Percentiles rank a stretch among this genome's conserved stretches.
Conservation (phyloP, 1,284 basidiomycete genomes). For the Wolfiporia cocos region DNA sequence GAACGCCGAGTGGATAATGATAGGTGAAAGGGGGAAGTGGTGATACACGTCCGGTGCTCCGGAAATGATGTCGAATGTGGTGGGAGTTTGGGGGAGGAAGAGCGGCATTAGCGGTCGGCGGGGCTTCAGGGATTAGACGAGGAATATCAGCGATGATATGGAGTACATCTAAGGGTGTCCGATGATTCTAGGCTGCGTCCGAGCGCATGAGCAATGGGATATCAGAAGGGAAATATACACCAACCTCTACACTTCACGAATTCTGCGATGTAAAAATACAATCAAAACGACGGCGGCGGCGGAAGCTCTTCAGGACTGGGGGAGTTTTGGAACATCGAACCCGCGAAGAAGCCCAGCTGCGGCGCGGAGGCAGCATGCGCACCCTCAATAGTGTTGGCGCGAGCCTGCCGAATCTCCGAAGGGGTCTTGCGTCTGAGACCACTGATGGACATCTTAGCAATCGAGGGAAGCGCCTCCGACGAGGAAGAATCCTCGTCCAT, state of each 20-base stretch:
- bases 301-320: conserved; percentile 73
- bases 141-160: conserved; percentile 17
- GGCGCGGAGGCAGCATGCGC: conserved; percentile 15
- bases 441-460: conserved; percentile 24
- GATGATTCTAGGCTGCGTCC: conserved; percentile 31
- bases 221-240: too few relatives aligned
- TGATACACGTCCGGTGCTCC: conserved; percentile 8
- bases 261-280: conserved; percentile 26
- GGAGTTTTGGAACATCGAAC: conserved; percentile 75
- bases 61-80: conserved; percentile 15
- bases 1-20: conserved; percentile 41
- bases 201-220: too few relatives aligned
- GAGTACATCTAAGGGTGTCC: conserved; percentile 24
- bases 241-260: conserved; percentile 37
- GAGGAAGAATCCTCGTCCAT: conserved; percentile 56
- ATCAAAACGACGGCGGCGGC: conserved; percentile 53
- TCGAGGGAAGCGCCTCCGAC: conserved; percentile 33
- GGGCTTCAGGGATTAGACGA: conserved; percentile 17
- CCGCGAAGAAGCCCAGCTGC: conserved; percentile 55
- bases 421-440: not conserved
- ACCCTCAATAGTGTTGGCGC: conserved; percentile 17
- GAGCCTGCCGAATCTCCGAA: not conserved
- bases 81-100: conserved; percentile 16
- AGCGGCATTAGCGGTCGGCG: conserved; percentile 27
- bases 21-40: conserved; percentile 26